These are phyloP conservation scores for Aureobasidium sp. DNA, from an alignment of 2,329 filamentous ascomycete genomes.

Conservation along the genomic window DNA sequence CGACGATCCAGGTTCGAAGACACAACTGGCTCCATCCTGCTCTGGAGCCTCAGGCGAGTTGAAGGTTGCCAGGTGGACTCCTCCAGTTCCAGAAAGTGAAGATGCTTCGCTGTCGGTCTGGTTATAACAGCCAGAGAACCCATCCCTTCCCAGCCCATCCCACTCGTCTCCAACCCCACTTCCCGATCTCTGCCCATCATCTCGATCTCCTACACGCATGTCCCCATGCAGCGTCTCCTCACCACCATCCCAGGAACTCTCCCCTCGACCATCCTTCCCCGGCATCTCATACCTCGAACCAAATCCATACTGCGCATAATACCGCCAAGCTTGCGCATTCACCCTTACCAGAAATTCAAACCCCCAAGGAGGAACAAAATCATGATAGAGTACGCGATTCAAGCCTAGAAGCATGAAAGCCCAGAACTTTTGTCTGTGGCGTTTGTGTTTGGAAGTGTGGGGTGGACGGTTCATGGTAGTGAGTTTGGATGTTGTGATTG, in stretches of 20 bases:
- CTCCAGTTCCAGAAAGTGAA: background rate
- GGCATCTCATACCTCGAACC: background rate
- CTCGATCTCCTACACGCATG: background rate
- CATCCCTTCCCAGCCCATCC: background rate
- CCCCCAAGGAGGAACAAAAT: background rate
- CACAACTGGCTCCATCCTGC: background rate
- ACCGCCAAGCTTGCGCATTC: background rate
- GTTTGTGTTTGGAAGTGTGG: background rate
- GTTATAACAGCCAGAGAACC: background rate
- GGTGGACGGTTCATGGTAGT: background rate
- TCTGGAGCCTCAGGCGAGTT: background rate
- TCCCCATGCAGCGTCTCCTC: background rate
- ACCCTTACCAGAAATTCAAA: background rate
- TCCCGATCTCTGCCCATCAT: no score
- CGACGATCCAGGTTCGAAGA: background rate
- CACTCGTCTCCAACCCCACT: no score
- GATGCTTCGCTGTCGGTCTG: background rate
- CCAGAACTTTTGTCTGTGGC: background rate
- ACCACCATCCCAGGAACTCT: background rate
- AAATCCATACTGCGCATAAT: background rate
- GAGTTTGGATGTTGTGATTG: background rate
- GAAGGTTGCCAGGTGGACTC: background rate
- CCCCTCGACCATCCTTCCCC: background rate
- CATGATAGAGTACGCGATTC: background rate
- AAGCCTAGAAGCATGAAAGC: background rate